These are phyloP conservation scores for Tetracentron sinense DNA, from an alignment of 164 flowering plant species.

Conservation along the genomic window DNA sequence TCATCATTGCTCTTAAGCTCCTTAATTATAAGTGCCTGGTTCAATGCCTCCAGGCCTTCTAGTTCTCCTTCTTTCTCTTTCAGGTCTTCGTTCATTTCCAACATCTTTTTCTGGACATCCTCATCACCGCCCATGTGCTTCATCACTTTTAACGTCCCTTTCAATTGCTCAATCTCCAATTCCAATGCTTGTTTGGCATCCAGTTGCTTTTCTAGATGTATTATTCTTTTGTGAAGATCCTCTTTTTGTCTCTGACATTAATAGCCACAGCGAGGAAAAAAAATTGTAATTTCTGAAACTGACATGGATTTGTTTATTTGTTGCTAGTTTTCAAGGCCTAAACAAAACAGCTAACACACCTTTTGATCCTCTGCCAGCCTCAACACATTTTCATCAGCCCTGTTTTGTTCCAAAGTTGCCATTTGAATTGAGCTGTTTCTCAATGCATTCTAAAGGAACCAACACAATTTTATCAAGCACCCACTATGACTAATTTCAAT, in stretches of 20 bases:
- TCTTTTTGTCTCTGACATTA: slow-evolving; percentile 57
- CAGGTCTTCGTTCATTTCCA: slow-evolving; percentile 30
- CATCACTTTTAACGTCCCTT: slow-evolving; percentile 63
- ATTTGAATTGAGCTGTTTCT: slow-evolving; percentile 28
- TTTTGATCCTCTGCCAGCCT: slow-evolving; percentile 62
- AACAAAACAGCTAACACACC: slow-evolving; percentile 34
- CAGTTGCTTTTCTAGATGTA: slow-evolving; percentile 52
- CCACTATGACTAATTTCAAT: not conserved
- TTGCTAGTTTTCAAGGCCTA: not conserved
- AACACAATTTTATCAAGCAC: not conserved
- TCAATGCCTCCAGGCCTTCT: slow-evolving; percentile 32
- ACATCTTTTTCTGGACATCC: slow-evolving; percentile 39
- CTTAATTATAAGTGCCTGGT: slow-evolving; percentile 47
- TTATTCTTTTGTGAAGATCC: slow-evolving; percentile 38
- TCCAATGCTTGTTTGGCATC: slow-evolving; percentile 75
- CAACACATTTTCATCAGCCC: slow-evolving; percentile 56
- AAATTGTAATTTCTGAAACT: not conserved
- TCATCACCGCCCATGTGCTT: slow-evolving; percentile 54
- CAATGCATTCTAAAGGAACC: slow-evolving; percentile 42
- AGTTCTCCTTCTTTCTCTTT: slow-evolving; percentile 56
- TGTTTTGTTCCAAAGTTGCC: slow-evolving; percentile 62
- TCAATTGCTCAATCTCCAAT: slow-evolving; percentile 64
- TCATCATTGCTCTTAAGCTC: slow-evolving; percentile 63
- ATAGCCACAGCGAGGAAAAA: slow-evolving; percentile 6
- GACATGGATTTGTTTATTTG: not conserved